Conservation (phyloP, 176 grass and related monocot genomes). For the Ensete glaucum region DNA sequence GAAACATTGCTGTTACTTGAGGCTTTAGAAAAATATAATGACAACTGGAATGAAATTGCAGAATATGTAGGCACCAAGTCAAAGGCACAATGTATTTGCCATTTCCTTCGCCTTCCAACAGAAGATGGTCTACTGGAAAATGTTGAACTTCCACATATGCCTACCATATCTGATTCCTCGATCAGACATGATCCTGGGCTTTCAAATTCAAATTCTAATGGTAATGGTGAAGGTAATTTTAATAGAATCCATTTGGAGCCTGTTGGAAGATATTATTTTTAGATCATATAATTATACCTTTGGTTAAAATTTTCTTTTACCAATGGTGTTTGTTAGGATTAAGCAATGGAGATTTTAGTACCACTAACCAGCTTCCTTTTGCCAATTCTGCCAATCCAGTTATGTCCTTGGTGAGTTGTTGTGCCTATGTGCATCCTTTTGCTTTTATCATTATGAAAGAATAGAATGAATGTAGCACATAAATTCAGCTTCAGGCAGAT, state of each 20-base stretch:
- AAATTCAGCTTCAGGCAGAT: neutral
- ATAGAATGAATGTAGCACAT: neutral
- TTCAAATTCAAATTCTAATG: slow-evolving; percentile 39
- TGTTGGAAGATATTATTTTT: neutral
- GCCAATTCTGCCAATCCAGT: slow-evolving; percentile 86
- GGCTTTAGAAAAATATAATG: slow-evolving; percentile 74
- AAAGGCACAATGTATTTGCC: slow-evolving; percentile 92
- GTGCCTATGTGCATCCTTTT: neutral
- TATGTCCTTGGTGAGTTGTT: slow-evolving; percentile 76
- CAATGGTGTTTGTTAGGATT: slow-evolving; percentile 23
- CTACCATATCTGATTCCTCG: slow-evolving; percentile 3
- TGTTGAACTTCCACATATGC: slow-evolving; percentile 48
- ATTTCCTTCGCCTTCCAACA: slow-evolving; percentile 84
- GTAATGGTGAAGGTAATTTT: slow-evolving; percentile 43
- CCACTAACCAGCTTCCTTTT: slow-evolving; percentile 65
- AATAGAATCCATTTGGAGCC: neutral
- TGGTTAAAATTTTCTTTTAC: neutral
- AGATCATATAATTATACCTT: neutral
- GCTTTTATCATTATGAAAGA: slow-evolving; percentile 3
- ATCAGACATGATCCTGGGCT: slow-evolving; percentile 25
- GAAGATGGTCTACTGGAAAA: slow-evolving; percentile 72
- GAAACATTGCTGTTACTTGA: slow-evolving; percentile 91
- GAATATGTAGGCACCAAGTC: slow-evolving; percentile 80
- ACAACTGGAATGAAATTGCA: slow-evolving; percentile 87
- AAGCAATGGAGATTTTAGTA: slow-evolving; percentile 31